Percentiles rank a stretch among this genome's conserved stretches.
Conservation (phyloP, 768 basidiomycete genomes). For the Russula brevipes region DNA sequence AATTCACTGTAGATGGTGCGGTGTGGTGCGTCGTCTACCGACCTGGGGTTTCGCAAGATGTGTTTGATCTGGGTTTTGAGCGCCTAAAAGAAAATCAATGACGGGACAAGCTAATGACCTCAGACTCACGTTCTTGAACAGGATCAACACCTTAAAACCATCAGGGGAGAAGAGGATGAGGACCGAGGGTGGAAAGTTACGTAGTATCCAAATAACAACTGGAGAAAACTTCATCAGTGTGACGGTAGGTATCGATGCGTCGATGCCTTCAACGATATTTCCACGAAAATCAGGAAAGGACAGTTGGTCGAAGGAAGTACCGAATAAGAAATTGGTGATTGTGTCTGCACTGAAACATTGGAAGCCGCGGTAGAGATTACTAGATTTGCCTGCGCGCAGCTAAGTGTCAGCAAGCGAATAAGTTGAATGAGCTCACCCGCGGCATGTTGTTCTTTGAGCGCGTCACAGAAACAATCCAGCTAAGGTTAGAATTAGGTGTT, state of each 20-base stretch:
- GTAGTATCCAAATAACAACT: neutral
- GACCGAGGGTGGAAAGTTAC: neutral
- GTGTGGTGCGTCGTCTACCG: slow-evolving; percentile 5
- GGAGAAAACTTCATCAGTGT: slow-evolving; percentile 5
- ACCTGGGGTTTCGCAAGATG: neutral
- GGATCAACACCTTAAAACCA: neutral
- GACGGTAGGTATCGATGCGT: slow-evolving; percentile 31
- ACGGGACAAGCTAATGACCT: neutral
- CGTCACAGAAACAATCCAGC: slow-evolving; percentile 33
- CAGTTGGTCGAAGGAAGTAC: slow-evolving; percentile 32
- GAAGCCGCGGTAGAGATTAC: slow-evolving; percentile 39
- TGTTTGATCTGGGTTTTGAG: neutral
- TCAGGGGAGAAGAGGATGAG: neutral
- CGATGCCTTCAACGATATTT: slow-evolving; percentile 34
- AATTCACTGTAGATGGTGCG: slow-evolving; percentile 16
- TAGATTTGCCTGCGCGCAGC: slow-evolving; percentile 22
- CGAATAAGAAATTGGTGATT: slow-evolving; percentile 41
- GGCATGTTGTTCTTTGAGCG: slow-evolving; percentile 8
- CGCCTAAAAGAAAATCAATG: neutral
- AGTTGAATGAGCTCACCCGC: neutral
- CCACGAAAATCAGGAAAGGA: slow-evolving; percentile 34
- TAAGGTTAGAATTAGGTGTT: slow-evolving; percentile 15
- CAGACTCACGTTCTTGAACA: neutral
- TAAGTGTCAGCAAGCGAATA: neutral
- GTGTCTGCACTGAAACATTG: slow-evolving; percentile 41